These are phyloP conservation scores for Halenospora varia DNA, from an alignment of 495 filamentous ascomycete genomes.

Conservation along the genomic window DNA sequence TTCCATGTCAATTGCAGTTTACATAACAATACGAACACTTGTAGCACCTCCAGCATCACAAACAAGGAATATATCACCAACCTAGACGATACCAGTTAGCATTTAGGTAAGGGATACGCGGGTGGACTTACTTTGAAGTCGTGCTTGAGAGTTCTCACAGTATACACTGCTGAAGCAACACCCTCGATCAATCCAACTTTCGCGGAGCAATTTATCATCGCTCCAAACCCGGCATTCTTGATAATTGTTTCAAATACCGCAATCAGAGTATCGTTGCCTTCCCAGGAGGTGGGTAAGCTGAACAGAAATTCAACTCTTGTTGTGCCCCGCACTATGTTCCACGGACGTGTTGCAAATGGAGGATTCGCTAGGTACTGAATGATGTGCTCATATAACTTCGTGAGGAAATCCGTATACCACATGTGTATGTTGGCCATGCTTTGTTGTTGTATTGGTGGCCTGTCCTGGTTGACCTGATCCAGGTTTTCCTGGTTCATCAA, in stretches of 20 bases:
- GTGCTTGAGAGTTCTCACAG: not conserved
- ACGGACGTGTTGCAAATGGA: too few relatives aligned
- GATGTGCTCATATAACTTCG: not conserved
- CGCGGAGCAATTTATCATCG: not conserved
- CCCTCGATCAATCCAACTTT: conserved; percentile 2
- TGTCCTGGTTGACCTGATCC: not conserved
- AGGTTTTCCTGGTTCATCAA: not conserved
- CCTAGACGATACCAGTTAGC: not conserved
- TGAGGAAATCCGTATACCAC: conserved; percentile 3
- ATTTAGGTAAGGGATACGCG: too few relatives aligned
- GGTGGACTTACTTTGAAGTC: not conserved
- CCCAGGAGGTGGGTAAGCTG: conserved; percentile 6
- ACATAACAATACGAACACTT: not conserved
- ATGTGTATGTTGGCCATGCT: not conserved
- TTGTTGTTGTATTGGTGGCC: not conserved
- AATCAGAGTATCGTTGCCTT: not conserved
- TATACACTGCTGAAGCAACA: conserved; percentile 2
- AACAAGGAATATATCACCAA: conserved; percentile 1
- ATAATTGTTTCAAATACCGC: not conserved
- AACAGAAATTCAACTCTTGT: conserved; percentile 5
- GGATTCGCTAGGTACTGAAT: not conserved
- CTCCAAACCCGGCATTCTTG: not conserved
- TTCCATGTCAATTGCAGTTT: not conserved
- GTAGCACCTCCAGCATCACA: conserved; percentile 7
- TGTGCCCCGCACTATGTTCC: not conserved